A percentile compares a stretch with the other conserved stretches of the same genome.
These are phyloP conservation scores for Millerozyma acaciae DNA, from an alignment of 805 yeast genomes.

Conservation along the genomic window DNA sequence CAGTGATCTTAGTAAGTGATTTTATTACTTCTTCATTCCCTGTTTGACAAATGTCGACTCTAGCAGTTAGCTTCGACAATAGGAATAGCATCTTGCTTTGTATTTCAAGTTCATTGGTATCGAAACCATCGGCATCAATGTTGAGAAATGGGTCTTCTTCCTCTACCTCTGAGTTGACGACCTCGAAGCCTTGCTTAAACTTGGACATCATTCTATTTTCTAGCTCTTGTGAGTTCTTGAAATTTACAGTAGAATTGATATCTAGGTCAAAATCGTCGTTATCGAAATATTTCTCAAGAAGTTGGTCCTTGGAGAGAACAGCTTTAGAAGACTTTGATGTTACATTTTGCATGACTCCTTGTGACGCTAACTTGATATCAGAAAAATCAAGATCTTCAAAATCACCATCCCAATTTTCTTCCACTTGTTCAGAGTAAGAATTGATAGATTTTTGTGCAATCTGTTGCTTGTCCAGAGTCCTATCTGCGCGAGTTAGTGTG, in stretches of 20 bases:
- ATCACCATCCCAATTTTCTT: constrained; percentile 35
- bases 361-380: not conserved
- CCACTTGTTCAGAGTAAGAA: constrained; percentile 24
- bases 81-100: constrained; percentile 38
- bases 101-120: constrained; percentile 39
- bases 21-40: constrained; percentile 28
- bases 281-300: constrained; percentile 30
- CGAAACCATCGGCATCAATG: constrained; percentile 35
- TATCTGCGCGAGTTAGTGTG: not conserved
- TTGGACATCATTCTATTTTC: too few relatives aligned
- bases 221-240: too few relatives aligned
- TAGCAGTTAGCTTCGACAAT: constrained; percentile 26
- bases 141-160: constrained; percentile 36
- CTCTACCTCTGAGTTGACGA: too few relatives aligned
- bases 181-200: too few relatives aligned
- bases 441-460: constrained; percentile 18
- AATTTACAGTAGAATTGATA: constrained; percentile 1
- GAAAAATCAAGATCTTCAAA: constrained; percentile 11
- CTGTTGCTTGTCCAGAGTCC: constrained; percentile 5
- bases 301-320: constrained; percentile 21
- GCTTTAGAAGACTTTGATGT: constrained; percentile 5
- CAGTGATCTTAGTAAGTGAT: constrained; percentile 32
- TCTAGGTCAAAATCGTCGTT: constrained; percentile 16
- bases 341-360: not conserved
- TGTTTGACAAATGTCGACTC: constrained; percentile 26